Evolutionary conservation across 1,139 yeast species (phyloP), one percentile per base, ranked within the genome.

Genomic region (Zygoascus sp.): DNA sequence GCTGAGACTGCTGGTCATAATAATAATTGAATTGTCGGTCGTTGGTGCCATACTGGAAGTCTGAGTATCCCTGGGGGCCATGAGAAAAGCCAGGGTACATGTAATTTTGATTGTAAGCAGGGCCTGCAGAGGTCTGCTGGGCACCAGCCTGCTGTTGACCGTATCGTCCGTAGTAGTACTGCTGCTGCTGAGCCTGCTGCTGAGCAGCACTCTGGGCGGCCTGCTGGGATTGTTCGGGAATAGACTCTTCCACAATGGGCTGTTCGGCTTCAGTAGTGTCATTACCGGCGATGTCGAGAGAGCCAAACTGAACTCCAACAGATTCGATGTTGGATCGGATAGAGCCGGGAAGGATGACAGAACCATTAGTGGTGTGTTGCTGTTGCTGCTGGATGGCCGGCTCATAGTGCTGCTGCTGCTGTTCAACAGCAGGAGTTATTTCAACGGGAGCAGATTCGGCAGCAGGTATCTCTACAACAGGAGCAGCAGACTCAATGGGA

Each of bases 221-320:
- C 36, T 37, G 50, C 38, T 47, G 54, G 25, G 39, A 10, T 4
- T n/a, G 13, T 6, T 19, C 25, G 16, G 27, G n/a, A 5, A 17
- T 9, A 20, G 25, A 10, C 16, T 35, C 39, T 10, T 35, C 40
- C n/a, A 37, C 51, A 10, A 32, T 45, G 9, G 45, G 47, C 40
- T 47, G 53, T 40, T 49, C 51, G 8, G 55, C 41, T 27, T 53
- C 40, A n/a, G 45, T 55, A 36, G 57, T 53, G 27, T 61, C 66
- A 43, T 61, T 60, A 44, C 65, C 72, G 41, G 62, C 60, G 37
- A 67, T 68, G 35, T 79, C 69, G 64, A 80, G 72, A 15, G 84
- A 77, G 46, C 89, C 88, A 59, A 83, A 83, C 46, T 84, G 82
- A 47, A 82, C 83, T 55, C 85, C 87, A 44, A 80, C 80, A 50